Evolutionary conservation across 495 filamentous ascomycete genomes (phyloP).

Genomic region (Parathielavia hyrcaniae): DNA sequence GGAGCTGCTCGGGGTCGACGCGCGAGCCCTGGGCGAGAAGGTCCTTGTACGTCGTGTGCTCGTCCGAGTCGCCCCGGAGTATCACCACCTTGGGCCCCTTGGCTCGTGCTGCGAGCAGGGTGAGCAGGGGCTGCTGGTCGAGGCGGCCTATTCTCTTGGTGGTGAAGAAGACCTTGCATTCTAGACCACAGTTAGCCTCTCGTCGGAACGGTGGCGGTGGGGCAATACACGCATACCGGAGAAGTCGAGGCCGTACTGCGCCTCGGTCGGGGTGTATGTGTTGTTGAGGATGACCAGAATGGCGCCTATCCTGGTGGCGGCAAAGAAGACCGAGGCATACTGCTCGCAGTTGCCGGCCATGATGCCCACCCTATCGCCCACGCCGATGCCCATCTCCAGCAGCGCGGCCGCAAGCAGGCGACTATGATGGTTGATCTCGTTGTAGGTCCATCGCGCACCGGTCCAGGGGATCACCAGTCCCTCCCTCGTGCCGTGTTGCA

Average conservation of each 20-base stretch:
- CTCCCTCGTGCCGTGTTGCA: conserved; percentile 54
- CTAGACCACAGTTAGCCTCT: conserved; percentile 21
- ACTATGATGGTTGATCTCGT: conserved; percentile 54
- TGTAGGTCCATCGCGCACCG: conserved; percentile 60
- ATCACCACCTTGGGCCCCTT: conserved; percentile 46
- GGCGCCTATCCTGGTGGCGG: conserved; percentile 57
- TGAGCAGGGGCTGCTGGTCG: conserved; percentile 49
- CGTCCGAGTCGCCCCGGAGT: conserved; percentile 45
- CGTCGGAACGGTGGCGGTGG: background rate
- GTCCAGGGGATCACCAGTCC: conserved; percentile 62
- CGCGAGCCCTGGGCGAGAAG: conserved; percentile 44
- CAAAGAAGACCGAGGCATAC: conserved; percentile 64
- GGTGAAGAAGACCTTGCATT: conserved; percentile 59
- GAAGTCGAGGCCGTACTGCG: conserved; percentile 57
- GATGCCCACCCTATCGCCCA: conserved; percentile 60
- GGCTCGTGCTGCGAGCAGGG: conserved; percentile 40
- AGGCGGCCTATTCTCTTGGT: conserved; percentile 55
- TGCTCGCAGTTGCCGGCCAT: conserved; percentile 69
- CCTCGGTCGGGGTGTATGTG: conserved; percentile 61
- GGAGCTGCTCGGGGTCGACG: conserved; percentile 30
- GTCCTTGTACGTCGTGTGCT: conserved; percentile 49
- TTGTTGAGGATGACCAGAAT: conserved; percentile 66
- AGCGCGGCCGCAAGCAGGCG: conserved; percentile 54
- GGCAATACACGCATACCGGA: conserved; percentile 41
- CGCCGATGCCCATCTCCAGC: conserved; percentile 52